Evolutionary conservation across 2,329 filamentous ascomycete genomes (phyloP).

Genomic region (Trichoderma endophyticum): DNA sequence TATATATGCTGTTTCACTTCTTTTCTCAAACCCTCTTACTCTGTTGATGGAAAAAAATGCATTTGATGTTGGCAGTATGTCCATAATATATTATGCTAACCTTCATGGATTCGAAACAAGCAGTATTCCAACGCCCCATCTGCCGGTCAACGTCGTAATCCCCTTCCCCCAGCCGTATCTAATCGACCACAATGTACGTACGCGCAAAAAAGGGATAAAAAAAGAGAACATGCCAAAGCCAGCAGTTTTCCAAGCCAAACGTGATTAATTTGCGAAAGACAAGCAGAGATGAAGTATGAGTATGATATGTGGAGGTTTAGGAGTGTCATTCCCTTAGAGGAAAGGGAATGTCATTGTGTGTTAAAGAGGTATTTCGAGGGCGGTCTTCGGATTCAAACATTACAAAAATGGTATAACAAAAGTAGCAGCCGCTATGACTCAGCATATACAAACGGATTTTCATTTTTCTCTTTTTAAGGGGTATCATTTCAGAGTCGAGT

Average conservation of each 20-base stretch:
- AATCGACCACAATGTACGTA: background rate
- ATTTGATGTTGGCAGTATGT: background rate
- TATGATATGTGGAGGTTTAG: background rate
- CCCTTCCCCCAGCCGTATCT: background rate
- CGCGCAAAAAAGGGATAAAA: background rate
- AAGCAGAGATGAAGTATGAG: background rate
- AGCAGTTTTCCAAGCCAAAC: background rate
- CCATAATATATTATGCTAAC: background rate
- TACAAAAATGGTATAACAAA: slow-evolving; percentile 7
- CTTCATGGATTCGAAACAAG: background rate
- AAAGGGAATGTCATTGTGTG: background rate
- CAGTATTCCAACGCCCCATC: background rate
- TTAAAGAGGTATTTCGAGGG: background rate
- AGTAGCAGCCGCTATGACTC: background rate
- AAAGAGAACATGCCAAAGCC: background rate
- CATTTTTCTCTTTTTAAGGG: background rate
- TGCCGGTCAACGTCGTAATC: background rate
- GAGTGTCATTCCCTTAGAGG: background rate
- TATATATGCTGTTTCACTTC: background rate
- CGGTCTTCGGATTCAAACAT: background rate
- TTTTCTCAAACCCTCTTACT: background rate
- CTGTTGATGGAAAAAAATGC: background rate
- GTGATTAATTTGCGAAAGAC: background rate
- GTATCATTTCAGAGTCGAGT: background rate
- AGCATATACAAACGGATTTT: slow-evolving; percentile 7